Conservation (phyloP, 139 green algal genomes). For the Yamagishiella unicocca region DNA sequence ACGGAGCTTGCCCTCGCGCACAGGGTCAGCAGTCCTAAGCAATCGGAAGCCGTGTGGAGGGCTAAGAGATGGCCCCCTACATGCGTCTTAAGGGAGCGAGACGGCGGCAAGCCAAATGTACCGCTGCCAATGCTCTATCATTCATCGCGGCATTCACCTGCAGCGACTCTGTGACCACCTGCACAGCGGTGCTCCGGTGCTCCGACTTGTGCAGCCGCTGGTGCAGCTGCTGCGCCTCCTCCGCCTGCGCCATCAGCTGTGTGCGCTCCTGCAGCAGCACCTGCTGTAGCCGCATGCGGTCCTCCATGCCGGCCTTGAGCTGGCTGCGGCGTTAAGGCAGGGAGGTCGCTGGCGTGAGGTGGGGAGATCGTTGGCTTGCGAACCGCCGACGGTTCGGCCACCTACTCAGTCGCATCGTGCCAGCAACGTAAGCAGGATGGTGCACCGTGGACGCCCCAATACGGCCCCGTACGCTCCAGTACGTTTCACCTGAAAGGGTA, state of each 20-base stretch:
- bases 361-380: background rate
- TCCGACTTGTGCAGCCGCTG: constrained; percentile 43
- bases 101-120: no score
- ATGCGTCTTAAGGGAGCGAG: no score
- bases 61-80: no score
- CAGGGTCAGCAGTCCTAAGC: no score
- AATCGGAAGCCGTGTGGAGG: no score
- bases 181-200: constrained; percentile 37
- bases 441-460: background rate
- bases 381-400: background rate
- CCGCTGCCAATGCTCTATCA: no score
- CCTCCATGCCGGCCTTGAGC: constrained; percentile 22
- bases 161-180: constrained; percentile 52
- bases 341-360: no score
- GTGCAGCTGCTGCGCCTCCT: constrained; percentile 34
- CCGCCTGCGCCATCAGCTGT: constrained; percentile 27
- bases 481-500: background rate
- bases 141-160: no score
- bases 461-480: background rate
- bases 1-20: no score
- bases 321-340: constrained; percentile 24
- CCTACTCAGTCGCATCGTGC: background rate
- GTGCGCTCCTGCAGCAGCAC: constrained; percentile 48
- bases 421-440: no score
- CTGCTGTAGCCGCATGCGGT: constrained; percentile 34